Conservation (phyloP, 805 yeast genomes). For the Diddensiella transvaalensis region DNA sequence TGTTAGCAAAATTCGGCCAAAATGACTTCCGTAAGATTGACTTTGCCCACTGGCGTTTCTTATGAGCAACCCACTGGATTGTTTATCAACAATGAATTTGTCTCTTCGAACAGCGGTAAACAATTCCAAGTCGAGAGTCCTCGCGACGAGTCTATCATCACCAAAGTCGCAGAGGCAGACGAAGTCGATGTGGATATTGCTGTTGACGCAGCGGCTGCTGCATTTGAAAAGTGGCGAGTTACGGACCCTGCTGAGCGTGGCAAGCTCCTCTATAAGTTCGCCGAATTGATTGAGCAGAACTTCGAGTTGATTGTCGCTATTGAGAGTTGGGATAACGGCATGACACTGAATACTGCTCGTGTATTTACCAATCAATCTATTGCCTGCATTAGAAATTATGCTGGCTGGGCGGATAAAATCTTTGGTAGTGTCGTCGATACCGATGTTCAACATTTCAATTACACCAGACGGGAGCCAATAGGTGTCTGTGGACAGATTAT, state of each 20-base stretch:
- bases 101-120: slow-evolving; percentile 48
- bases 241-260: slow-evolving; percentile 58
- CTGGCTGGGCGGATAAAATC: slow-evolving; percentile 71
- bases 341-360: slow-evolving; percentile 48
- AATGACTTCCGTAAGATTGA: too few relatives aligned
- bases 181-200: slow-evolving; percentile 75
- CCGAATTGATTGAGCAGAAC: slow-evolving; percentile 71
- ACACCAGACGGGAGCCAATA: slow-evolving; percentile 62
- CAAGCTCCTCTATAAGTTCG: slow-evolving; percentile 59
- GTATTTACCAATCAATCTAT: slow-evolving; percentile 47
- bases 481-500: slow-evolving; percentile 66
- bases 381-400: slow-evolving; percentile 57
- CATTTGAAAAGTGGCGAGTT: slow-evolving; percentile 76
- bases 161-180: slow-evolving; percentile 64
- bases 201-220: slow-evolving; percentile 73
- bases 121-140: slow-evolving; percentile 46
- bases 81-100: slow-evolving; percentile 82
- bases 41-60: slow-evolving; percentile 54
- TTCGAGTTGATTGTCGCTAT: slow-evolving; percentile 69
- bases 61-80: slow-evolving; percentile 81
- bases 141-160: slow-evolving; percentile 48
- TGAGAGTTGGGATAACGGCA: slow-evolving; percentile 88
- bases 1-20: too few relatives aligned
- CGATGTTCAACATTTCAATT: slow-evolving; percentile 66
- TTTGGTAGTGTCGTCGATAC: slow-evolving; percentile 61